Evolutionary conservation across 345 rosid genomes (phyloP), one percentile per base, ranked within the genome.

Genomic region (Pistacia atlantica): DNA sequence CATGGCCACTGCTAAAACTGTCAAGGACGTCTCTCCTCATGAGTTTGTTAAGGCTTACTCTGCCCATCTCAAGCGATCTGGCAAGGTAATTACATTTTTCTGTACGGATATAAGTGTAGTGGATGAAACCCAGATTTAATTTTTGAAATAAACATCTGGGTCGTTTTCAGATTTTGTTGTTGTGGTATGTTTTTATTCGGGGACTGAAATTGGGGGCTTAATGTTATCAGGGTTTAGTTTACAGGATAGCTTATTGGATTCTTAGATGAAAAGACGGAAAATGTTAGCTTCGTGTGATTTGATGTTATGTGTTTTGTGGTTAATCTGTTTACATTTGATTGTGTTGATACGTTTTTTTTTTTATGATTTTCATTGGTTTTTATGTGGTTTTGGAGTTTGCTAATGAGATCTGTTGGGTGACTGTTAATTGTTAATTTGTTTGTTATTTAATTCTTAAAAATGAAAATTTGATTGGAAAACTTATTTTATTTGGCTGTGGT

Each of bases 1-100:
- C 67, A 88, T 88, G 92, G 88, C 90, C 51, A 80, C 89, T 49
- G 88, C 86, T n/a, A 87, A 75, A 75, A 87, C 89, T 7, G 97
- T 93, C 10, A 93, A 93, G 74, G 98, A 93, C 52, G 97, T 93
- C 62, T 91, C 95, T 2, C 92, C 98, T 54, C 97, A 91, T 78
- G 97, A 91, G 77, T 93, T 93, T 76, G 94, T 90, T 1, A 93
- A 88, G 82, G 98, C 97, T 49, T 93, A 91, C 51, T 86, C 97
- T 28, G 88, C 91, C 25, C 93, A 91, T 78, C 97, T 93, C 83
- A 93, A 93, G 84, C 92, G 95, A 80, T 91, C 98, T 72, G 98
- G 97, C 74, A 91, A 93, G 97, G 97, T 93, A 1, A 33, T 13
- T 28, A 37, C 31, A 2, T n/a, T 10, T 18, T 37, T 0, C 35